phyloP scores from a whole-genome alignment of 2,329 filamentous ascomycete species.

The Clarireedia monteithiana region DNA sequence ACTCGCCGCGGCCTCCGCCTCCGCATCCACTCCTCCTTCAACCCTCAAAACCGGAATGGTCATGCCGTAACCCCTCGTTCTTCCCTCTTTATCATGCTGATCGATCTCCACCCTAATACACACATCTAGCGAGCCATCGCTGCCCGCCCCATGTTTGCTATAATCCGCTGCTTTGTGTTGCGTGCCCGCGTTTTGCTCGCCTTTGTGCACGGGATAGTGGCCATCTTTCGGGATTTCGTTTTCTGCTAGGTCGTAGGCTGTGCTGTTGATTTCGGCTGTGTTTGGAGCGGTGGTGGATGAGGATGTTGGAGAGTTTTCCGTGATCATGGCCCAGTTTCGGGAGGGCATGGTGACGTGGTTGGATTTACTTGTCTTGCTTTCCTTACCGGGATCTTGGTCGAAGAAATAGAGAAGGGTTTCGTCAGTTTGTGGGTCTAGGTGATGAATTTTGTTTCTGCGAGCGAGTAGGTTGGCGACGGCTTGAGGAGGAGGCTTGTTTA shows the following conservation, averaged over 20 bases:
- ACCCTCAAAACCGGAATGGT: conserved; percentile 56
- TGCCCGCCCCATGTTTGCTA: conserved; percentile 37
- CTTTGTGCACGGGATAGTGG: conserved; percentile 63
- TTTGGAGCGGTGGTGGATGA: conserved; percentile 30
- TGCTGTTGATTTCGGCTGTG: neutral
- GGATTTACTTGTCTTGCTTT: conserved; percentile 62
- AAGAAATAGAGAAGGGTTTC: conserved; percentile 94
- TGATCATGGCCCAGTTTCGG: conserved; percentile 86
- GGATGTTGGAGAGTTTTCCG: conserved; percentile 62
- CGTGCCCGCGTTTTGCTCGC: conserved; percentile 74
- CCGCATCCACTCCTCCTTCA: neutral
- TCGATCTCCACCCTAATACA: conserved; percentile 82
- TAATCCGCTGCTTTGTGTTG: conserved; percentile 62
- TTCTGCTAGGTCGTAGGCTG: conserved; percentile 22
- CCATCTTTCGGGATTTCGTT: conserved; percentile 47
- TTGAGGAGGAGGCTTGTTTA: conserved; percentile 84
- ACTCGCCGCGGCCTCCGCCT: neutral
- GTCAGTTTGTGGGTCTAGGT: conserved; percentile 65
- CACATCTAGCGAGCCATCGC: conserved; percentile 66
- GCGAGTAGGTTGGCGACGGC: conserved; percentile 87
- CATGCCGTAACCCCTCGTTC: conserved; percentile 75
- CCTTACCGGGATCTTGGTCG: conserved; percentile 73
- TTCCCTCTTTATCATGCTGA: conserved; percentile 71
- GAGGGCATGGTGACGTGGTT: conserved; percentile 89
- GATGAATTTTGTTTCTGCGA: conserved; percentile 77